A percentile compares a stretch with the other conserved stretches of the same genome.
Conservation (phyloP, 768 basidiomycete genomes). For the Hericium coralloides region DNA sequence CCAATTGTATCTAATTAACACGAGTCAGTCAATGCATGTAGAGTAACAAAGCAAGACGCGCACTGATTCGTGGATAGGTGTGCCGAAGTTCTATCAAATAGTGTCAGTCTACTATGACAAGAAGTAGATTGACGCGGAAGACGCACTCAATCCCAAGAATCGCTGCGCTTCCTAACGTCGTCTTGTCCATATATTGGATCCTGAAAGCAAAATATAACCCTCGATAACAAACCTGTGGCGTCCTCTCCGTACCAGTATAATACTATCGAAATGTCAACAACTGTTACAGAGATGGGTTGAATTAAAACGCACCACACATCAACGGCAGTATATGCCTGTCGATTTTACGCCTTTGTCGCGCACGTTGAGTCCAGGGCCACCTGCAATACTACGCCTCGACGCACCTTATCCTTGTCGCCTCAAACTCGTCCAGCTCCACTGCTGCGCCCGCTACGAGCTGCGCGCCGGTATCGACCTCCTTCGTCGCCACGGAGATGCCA, state of each 20-base stretch:
- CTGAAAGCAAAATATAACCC: constrained; percentile 22
- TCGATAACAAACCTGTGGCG: background rate
- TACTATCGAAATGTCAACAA: constrained; percentile 22
- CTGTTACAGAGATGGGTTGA: background rate
- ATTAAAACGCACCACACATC: constrained; percentile 51
- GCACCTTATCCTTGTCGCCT: constrained; percentile 41
- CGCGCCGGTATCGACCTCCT: constrained; percentile 55
- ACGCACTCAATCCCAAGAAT: constrained; percentile 62
- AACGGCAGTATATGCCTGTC: constrained; percentile 59
- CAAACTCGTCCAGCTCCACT: constrained; percentile 38
- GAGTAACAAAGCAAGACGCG: constrained; percentile 12
- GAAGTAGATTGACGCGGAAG: background rate
- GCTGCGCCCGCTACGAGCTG: constrained; percentile 29
- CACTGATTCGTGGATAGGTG: constrained; percentile 61
- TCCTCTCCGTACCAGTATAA: constrained; percentile 39
- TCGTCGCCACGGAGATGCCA: constrained; percentile 31
- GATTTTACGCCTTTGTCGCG: constrained; percentile 37
- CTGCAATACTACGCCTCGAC: too few species aligned
- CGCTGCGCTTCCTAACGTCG: constrained; percentile 55
- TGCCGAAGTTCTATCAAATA: constrained; percentile 37
- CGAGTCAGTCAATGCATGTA: background rate
- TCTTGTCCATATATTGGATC: constrained; percentile 78
- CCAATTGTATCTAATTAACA: constrained; percentile 52
- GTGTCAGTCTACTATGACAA: background rate
- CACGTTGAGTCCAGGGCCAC: too few species aligned